phyloP scores from a whole-genome alignment of 1,284 basidiomycete genomes.

The Sanguinoderma infundibulare region DNA sequence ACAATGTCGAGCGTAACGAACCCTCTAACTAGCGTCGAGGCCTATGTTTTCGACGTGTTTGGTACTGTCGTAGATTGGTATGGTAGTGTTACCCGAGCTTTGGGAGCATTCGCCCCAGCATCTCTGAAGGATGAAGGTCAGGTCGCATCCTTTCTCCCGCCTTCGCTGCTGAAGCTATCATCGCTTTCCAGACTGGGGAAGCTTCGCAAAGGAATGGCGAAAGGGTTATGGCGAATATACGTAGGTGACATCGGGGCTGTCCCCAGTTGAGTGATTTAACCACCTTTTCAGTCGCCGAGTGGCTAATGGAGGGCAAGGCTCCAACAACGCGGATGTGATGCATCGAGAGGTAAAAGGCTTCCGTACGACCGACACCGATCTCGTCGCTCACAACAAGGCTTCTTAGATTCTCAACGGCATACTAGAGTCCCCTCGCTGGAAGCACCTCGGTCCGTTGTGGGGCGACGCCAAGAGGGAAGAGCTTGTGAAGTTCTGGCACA shows the following conservation, averaged over 20 bases:
- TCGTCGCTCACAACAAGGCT: too few species aligned
- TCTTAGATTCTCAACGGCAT: constrained; percentile 59
- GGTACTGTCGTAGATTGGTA: constrained; percentile 71
- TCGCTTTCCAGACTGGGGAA: constrained; percentile 42
- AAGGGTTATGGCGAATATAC: constrained; percentile 50
- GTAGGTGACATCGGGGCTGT: constrained; percentile 37
- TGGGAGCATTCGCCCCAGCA: constrained; percentile 34
- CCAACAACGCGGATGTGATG: constrained; percentile 56
- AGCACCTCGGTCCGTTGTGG: constrained; percentile 46
- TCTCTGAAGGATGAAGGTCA: constrained; percentile 29
- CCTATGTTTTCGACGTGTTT: constrained; percentile 65
- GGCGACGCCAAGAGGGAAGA: constrained; percentile 46
- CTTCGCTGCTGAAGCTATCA: neutral
- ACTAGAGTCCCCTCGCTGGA: constrained; percentile 52
- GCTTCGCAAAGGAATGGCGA: constrained; percentile 63
- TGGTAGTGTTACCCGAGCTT: constrained; percentile 47
- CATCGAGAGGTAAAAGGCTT: constrained; percentile 55
- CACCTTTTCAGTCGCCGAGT: constrained; percentile 36
- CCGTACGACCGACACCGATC: too few species aligned
- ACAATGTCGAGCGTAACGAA: neutral
- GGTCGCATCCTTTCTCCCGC: neutral
- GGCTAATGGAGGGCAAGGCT: constrained; percentile 48
- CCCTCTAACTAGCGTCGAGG: constrained; percentile 45
- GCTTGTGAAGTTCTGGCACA: constrained; percentile 59
- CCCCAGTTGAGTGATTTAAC: neutral